phyloP scores from a whole-genome alignment of 495 filamentous ascomycete genomes.

The Aspergillus ellipticus region DNA sequence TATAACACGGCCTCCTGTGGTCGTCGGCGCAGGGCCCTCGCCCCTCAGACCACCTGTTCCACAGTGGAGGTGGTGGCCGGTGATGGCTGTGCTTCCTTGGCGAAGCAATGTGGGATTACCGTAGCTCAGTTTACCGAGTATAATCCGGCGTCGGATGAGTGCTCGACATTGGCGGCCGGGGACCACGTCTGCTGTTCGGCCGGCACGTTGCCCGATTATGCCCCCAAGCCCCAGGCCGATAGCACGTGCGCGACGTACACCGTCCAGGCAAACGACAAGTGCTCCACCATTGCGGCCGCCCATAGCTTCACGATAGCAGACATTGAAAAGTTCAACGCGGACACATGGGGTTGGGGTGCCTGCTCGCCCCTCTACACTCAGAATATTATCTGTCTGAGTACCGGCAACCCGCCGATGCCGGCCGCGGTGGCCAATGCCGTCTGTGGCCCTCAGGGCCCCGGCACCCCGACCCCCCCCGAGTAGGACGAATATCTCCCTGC shows the following conservation, averaged over 20 bases:
- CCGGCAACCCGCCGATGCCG: conserved; percentile 44
- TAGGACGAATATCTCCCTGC: not conserved
- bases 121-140: conserved; percentile 34
- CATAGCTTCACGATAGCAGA: conserved; percentile 29
- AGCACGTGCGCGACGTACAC: conserved; percentile 39
- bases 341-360: conserved; percentile 18
- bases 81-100: conserved; percentile 39
- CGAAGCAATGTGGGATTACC: conserved; percentile 40
- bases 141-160: conserved; percentile 36
- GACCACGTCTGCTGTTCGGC: conserved; percentile 47
- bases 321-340: conserved; percentile 28
- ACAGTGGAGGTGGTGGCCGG: conserved; percentile 25
- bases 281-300: conserved; percentile 17
- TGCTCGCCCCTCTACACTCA: too few species aligned
- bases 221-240: conserved; percentile 37
- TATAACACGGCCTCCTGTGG: too few species aligned
- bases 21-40: not conserved
- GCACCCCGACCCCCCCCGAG: conserved; percentile 19
- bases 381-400: conserved; percentile 30
- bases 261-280: conserved; percentile 29
- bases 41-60: not conserved
- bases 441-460: conserved; percentile 44
- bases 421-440: conserved; percentile 25
- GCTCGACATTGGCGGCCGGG: conserved; percentile 27
- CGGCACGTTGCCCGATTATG: conserved; percentile 38